Percentiles rank a stretch among this genome's conserved stretches.
phyloP scores from a whole-genome alignment of 2,329 filamentous ascomycete genomes.

The Paraphaeosphaeria minitans region DNA sequence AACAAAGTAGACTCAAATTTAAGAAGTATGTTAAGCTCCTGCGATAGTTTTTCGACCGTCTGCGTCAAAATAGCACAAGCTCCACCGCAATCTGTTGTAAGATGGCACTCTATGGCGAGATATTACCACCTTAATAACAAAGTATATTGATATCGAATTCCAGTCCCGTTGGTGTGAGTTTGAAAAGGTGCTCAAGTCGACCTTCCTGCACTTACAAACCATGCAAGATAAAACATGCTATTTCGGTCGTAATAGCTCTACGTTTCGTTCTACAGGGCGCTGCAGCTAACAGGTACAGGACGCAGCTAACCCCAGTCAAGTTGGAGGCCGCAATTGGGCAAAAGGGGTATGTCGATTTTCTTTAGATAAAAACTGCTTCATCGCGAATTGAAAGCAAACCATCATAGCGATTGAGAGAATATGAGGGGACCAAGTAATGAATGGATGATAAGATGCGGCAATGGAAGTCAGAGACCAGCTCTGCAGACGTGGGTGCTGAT shows the following conservation, averaged over 20 bases:
- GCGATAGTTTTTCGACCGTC: too few species aligned
- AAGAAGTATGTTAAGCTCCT: too few species aligned
- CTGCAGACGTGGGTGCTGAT: too few species aligned
- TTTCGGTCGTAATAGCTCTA: background rate
- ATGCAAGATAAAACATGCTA: background rate
- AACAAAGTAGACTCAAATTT: too few species aligned
- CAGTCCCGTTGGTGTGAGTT: background rate
- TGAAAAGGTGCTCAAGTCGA: background rate
- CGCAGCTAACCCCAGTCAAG: background rate
- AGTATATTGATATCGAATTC: background rate
- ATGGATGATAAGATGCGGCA: too few species aligned
- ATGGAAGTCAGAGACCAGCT: too few species aligned
- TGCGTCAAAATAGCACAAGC: too few species aligned
- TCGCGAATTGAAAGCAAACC: too few species aligned
- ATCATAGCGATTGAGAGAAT: too few species aligned
- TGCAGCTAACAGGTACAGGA: background rate
- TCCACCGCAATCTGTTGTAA: too few species aligned
- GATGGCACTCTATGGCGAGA: background rate
- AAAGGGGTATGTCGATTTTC: conserved; percentile 1
- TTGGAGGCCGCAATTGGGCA: conserved; percentile 4
- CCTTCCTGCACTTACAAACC: background rate
- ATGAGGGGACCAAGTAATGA: too few species aligned
- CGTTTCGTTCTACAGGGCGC: background rate
- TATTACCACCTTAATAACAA: background rate
- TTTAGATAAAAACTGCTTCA: too few species aligned